Evolutionary conservation across 345 rosid genomes (phyloP).

Genomic region (Populus simonii): DNA sequence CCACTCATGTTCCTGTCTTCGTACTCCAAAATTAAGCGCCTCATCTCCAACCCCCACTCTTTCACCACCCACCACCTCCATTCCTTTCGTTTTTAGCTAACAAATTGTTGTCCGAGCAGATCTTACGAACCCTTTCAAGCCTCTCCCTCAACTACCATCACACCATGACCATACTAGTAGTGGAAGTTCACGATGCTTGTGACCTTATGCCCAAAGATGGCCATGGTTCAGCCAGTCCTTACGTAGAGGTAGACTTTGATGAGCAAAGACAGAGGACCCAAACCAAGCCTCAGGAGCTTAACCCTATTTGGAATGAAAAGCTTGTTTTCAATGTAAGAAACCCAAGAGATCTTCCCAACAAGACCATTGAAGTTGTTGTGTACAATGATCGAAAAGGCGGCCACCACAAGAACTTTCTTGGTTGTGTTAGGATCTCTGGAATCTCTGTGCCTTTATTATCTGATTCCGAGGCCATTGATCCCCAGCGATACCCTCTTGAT

Average conservation of each 20-base stretch:
- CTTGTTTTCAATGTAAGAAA: conserved; percentile 50
- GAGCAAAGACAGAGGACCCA: conserved; percentile 56
- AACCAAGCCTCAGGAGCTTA: conserved; percentile 61
- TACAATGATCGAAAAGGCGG: conserved; percentile 51
- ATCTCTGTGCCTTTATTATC: conserved; percentile 45
- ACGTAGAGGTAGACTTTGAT: conserved; percentile 63
- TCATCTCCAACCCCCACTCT: conserved; percentile 20
- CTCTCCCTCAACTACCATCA: neutral
- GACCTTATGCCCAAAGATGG: conserved; percentile 84
- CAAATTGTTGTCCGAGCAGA: neutral
- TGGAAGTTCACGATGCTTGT: conserved; percentile 70
- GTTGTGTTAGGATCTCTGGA: conserved; percentile 76
- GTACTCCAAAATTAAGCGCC: conserved; percentile 23
- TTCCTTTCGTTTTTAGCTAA: conserved; percentile 4
- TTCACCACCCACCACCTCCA: conserved; percentile 8
- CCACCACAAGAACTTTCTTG: conserved; percentile 61
- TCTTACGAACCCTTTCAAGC: neutral
- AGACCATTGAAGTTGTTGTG: conserved; percentile 51
- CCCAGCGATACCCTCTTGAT: conserved; percentile 78
- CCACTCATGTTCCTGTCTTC: conserved; percentile 29
- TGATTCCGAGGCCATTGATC: conserved; percentile 49
- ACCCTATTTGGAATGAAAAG: conserved; percentile 72
- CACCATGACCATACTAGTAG: conserved; percentile 66
- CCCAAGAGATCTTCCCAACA: conserved; percentile 40
- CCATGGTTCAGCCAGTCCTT: conserved; percentile 73